A percentile compares a stretch with the other conserved stretches of the same genome.
These are phyloP conservation scores for Calophaca sinica DNA, from an alignment of 306 rosid genomes.

Conservation along the genomic window DNA sequence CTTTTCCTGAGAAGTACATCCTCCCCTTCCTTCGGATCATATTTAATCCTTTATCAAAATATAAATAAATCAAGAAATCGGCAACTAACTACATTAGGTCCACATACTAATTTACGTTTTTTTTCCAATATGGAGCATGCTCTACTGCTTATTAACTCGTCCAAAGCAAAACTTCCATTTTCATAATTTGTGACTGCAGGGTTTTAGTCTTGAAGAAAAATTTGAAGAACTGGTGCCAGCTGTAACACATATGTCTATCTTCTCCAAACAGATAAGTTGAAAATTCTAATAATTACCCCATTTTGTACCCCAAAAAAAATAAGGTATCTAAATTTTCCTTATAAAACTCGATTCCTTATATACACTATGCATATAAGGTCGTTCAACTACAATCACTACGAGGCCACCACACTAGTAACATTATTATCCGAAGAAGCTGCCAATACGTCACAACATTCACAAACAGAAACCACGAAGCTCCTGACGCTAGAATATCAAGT, in stretches of 20 bases:
- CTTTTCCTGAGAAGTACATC: not conserved
- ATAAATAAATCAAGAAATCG: not conserved
- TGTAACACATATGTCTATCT: not conserved
- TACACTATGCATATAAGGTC: not conserved
- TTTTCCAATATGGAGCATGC: not conserved
- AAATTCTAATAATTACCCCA: not conserved
- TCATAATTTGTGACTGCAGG: not conserved
- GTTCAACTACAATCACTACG: not conserved
- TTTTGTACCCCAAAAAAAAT: not conserved
- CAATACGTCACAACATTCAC: not conserved
- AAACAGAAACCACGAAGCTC: not conserved
- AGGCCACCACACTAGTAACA: not conserved
- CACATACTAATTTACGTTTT: not conserved
- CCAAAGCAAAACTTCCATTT: too few species aligned
- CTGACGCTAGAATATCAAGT: not conserved
- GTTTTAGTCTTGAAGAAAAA: not conserved
- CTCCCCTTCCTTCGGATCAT: not conserved
- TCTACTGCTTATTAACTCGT: not conserved
- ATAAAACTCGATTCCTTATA: not conserved
- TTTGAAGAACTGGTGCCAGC: conserved; percentile 7
- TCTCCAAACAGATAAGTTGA: not conserved
- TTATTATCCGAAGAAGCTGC: not conserved
- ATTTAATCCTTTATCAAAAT: too few species aligned
- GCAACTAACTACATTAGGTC: not conserved
- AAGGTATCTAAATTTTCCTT: not conserved